These are phyloP conservation scores for Hydrangea macrophylla DNA, from an alignment of 148 eudicot genomes.

Conservation along the genomic window DNA sequence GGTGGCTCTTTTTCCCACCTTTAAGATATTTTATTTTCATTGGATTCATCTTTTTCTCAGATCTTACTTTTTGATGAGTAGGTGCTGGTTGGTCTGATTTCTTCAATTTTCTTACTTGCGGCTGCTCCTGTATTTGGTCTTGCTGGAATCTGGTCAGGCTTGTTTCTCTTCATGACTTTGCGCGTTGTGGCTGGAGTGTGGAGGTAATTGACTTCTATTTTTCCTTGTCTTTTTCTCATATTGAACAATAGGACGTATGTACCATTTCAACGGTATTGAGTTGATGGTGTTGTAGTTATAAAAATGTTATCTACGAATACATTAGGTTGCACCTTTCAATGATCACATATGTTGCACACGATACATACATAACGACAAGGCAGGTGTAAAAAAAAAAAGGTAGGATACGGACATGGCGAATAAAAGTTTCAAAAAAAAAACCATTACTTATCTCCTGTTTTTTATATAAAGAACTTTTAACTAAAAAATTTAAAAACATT, in stretches of 20 bases:
- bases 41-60: conserved; percentile 1
- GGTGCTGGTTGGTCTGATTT: conserved; percentile 62
- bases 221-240: conserved; percentile 2
- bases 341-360: no score
- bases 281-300: neutral
- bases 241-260: neutral
- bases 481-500: no score
- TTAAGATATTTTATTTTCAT: neutral
- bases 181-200: conserved; percentile 83
- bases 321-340: neutral
- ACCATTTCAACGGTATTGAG: neutral
- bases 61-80: conserved; percentile 25
- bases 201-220: conserved; percentile 42
- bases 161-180: conserved; percentile 86
- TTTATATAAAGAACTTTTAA: no score
- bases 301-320: neutral
- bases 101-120: conserved; percentile 58
- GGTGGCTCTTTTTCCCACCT: conserved; percentile 38
- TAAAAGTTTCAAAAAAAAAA: no score
- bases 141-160: conserved; percentile 78
- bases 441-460: no score
- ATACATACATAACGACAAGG: no score
- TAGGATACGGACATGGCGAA: no score
- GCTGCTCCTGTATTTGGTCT: conserved; percentile 73
- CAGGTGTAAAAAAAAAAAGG: no score